Base-by-base conservation (phyloP, 2,329 filamentous ascomycete species). In the Arthrinium phaeospermum region DNA sequence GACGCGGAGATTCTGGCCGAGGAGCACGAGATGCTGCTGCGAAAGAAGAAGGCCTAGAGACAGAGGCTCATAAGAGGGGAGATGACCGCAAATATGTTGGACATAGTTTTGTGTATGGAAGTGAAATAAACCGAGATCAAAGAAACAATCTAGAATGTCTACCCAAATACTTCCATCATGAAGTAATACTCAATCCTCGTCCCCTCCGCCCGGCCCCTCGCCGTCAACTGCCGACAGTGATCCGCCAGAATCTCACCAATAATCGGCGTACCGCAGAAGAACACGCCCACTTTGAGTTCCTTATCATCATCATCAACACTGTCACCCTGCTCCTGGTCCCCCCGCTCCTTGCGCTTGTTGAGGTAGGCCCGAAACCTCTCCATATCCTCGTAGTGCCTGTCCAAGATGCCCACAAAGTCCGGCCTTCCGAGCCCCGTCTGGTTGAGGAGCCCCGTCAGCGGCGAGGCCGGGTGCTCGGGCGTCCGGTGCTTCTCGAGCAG, bases 131-230 rank as follows among this genome's bases (percentile, higher is more conserved):
- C 24, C 5, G 12, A 24, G 5, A 30, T 14, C 8, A 19, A 22
- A 22, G 7, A 10, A 10, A 37, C 0, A 61, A 3, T 4, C 0
- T 4, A 4, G 10, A 3, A n/a, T 37, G 19, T 37, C 61, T 74
- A 87, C 3, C 84, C 86, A 80, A 90, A 90, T 0, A 90, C 87
- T 75, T 90, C 88, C 71, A 88, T 88, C 83, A 88, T 87, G 70
- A 90, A 90, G 70, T 87, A 82, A 77, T 90, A 90, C 76, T 88
- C 82, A 45, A 90, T 82, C 76, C 84, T 86, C 68, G 83, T 85
- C 22, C 84, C 86, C 74, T 89, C 87, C n/a, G 84, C 80, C 44
- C 86, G 81, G 0, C 86, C 87, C 73, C 86, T 83, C 1, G 85
- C 81, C 13, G 86, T 89, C 75, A 90, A 77, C 73, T 83, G 80